Evolutionary conservation across 495 filamentous ascomycete species (phyloP).

Genomic region (Hyaloscypha finlandica): DNA sequence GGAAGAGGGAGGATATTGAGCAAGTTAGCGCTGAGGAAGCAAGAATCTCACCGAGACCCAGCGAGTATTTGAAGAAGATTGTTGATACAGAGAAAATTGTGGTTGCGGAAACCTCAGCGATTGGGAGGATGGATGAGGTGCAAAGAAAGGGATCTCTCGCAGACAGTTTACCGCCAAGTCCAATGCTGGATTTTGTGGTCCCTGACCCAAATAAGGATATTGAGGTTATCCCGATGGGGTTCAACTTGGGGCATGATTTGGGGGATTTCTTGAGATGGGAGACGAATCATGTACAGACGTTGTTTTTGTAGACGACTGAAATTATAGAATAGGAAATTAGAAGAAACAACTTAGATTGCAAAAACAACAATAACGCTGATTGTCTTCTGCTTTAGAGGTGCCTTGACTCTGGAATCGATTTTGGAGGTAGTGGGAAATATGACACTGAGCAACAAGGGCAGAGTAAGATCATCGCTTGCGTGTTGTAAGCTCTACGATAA

Average conservation of each 20-base stretch:
- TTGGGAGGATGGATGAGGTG: not conserved
- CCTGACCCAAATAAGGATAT: slow-evolving; percentile 10
- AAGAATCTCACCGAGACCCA: not conserved
- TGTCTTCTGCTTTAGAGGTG: not conserved
- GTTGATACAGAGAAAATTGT: not conserved
- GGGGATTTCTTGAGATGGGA: slow-evolving; percentile 55
- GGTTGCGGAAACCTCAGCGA: not conserved
- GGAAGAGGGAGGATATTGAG: not conserved
- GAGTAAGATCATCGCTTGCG: not conserved
- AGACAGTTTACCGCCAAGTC: slow-evolving; percentile 48
- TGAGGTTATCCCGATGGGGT: slow-evolving; percentile 53
- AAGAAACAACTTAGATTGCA: not conserved
- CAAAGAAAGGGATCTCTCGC: not conserved
- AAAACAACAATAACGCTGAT: not conserved
- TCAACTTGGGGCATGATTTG: slow-evolving; percentile 54
- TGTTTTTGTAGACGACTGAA: slow-evolving; percentile 8
- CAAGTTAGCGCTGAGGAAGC: not conserved
- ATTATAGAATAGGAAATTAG: not conserved
- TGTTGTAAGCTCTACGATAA: not conserved
- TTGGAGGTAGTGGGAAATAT: not conserved
- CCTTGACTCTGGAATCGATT: not conserved
- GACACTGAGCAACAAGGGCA: not conserved
- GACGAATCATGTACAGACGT: slow-evolving; percentile 27
- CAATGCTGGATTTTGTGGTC: slow-evolving; percentile 50
- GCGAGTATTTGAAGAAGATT: not conserved